A percentile compares a stretch with the other conserved stretches of the same genome.
These are phyloP conservation scores for Torulaspora quercuum DNA, from an alignment of 805 yeast species.

Conservation along the genomic window DNA sequence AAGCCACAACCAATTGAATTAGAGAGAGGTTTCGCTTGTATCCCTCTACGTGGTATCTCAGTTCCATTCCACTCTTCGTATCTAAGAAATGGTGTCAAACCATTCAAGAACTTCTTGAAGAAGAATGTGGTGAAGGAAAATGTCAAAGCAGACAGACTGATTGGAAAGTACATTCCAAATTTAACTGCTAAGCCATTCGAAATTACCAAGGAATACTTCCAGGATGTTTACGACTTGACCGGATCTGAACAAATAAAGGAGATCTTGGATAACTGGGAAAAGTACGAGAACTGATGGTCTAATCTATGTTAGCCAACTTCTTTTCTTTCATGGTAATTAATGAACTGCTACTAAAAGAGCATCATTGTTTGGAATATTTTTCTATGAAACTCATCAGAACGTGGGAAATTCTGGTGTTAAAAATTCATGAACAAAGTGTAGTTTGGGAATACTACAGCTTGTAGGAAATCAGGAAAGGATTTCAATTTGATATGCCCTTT, in stretches of 20 bases:
- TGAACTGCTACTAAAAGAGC: constrained; percentile 8
- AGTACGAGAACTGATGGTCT: constrained; percentile 45
- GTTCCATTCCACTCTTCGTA: constrained; percentile 99
- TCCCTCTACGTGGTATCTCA: constrained; percentile 97
- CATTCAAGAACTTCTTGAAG: constrained; percentile 94
- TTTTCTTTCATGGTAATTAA: constrained; percentile 4
- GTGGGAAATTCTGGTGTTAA: constrained; percentile 14
- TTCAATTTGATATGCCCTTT: too few relatives aligned
- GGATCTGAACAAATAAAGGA: constrained; percentile 85
- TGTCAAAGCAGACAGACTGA: constrained; percentile 88
- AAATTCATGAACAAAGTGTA: background rate
- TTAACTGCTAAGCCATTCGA: constrained; percentile 97
- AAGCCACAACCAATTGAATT: constrained; percentile 96
- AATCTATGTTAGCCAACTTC: background rate
- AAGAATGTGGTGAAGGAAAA: constrained; percentile 95
- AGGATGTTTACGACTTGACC: constrained; percentile 90
- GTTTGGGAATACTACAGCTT: constrained; percentile 15
- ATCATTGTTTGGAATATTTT: constrained; percentile 2
- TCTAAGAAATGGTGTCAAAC: constrained; percentile 96
- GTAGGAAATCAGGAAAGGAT: background rate
- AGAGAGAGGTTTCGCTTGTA: constrained; percentile 97
- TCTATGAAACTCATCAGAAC: constrained; percentile 2
- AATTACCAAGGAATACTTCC: constrained; percentile 94
- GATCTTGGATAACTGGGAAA: constrained; percentile 93
- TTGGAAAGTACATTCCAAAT: constrained; percentile 96